Base-by-base conservation (phyloP, 495 filamentous ascomycete species). In the Xylaria castorea region DNA sequence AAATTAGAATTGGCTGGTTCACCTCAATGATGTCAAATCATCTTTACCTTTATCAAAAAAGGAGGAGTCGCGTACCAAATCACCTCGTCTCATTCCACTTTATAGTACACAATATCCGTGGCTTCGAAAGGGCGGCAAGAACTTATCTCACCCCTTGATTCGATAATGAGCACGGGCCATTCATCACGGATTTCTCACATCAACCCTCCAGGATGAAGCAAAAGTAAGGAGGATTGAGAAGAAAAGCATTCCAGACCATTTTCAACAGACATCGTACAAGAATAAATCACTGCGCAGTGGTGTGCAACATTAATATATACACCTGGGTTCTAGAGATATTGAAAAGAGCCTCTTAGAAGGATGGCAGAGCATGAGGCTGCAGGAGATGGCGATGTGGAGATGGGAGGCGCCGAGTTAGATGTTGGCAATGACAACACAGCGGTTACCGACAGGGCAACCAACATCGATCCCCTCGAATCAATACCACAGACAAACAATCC, bases 141-240 rank as follows among this genome's bases (percentile, higher is more conserved):
- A 22, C 42, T 38, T 40, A 20, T 36, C 34, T 22, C 34, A 68
- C 20, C 16, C 34, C 55, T n/a, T 40, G 11, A 71, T 57, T 63
- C 36, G 36, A 71, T 53, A 71, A 71, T 71, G 69, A 64, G 69
- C 69, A 71, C 44, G 57, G 58, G 42, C 46, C 48, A 55, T 55
- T 51, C 53, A 61, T 27, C 22, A 44, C n/a, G 22, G 40, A 72
- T 66, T 30, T 50, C 62, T 66, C 38, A 72, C 32, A 67, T 72
- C 62, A 67, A 51, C 40, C 50, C 66, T 22, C 70, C 40, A 72
- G 70, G 63, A 72, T 72, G 70, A 72, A 51, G 63, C 63, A 66
- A 36, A 67, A 44, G 20, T 50, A 72, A 40, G 42, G 51, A 30
- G 34, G 12, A 50, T 67, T 44, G 30, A 72, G 61, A 20, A 40